Evolutionary conservation across 2,329 filamentous ascomycete genomes (phyloP), one percentile per base, ranked within the genome.

Genomic region (Aureobasidium sp.): DNA sequence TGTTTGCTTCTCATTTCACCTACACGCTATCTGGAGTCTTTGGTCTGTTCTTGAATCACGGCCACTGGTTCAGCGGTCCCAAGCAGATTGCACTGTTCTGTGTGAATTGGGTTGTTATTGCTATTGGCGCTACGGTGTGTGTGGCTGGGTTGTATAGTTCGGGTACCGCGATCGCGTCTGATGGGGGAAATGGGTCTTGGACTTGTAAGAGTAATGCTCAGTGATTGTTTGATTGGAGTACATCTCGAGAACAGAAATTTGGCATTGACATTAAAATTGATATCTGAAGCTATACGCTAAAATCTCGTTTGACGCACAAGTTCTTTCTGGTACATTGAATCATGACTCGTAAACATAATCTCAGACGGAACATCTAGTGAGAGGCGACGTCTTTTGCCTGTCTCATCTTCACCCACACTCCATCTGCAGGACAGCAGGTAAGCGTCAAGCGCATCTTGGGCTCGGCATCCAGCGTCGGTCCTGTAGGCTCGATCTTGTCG

Each of bases 1-100:
- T 85, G 3, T 86, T 86, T 57, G 79, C 77, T 3, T 80, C 75
- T 45, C 86, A 84, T 82, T 87, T 86, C 19, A 60, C 56, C 1
- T 58, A 58, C 25, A 52, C 54, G 2, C 38, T 62, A 4, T 29
- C 52, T 25, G 62, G 60, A 4, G 47, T 60, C 8, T 59, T 64
- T 44, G 64, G 63, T 57, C 52, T 65, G 14, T 75, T 70, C 58
- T 64, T 79, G 56, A 75, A 78, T 55, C 66, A 66, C 53, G 73
- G 71, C 2, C 58, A 60, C 11, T 72, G 67, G 63, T 71, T 71
- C 48, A 66, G 66, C 27, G 70, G 64, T 25, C 68, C 68, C 53
- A 62, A 63, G 17, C 77, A 75, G 62, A 67, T 65, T 12, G 54
- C 57, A 6, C 60, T 76, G 37, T 71, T 71, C 2, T 54, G 68